Evolutionary conservation across 345 rosid species (phyloP).

Genomic region (Citrus trifoliata): DNA sequence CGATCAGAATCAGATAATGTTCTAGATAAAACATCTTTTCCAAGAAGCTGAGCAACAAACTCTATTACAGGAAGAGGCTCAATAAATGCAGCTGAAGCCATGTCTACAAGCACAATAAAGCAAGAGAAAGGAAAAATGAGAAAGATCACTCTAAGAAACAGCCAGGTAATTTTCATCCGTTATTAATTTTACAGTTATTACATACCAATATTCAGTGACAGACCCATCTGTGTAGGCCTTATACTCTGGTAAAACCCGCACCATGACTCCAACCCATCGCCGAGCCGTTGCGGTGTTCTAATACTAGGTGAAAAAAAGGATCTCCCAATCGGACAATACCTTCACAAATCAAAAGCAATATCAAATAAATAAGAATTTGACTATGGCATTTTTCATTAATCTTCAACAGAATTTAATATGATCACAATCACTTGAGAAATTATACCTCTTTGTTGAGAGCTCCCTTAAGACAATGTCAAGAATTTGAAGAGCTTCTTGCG

Average conservation of each 20-base stretch:
- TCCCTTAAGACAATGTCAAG: constrained; percentile 91
- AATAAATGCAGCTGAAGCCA: constrained; percentile 97
- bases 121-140: neutral
- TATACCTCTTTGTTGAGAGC: constrained; percentile 72
- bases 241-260: constrained; percentile 97
- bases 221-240: constrained; percentile 98
- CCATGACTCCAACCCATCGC: constrained; percentile 99
- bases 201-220: constrained; percentile 88
- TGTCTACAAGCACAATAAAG: constrained; percentile 41
- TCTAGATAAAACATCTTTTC: constrained; percentile 72
- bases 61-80: constrained; percentile 98
- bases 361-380: neutral
- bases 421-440: neutral
- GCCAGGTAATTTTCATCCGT: neutral
- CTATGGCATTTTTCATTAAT: neutral
- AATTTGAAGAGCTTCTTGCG: constrained; percentile 88
- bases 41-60: constrained; percentile 88
- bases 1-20: constrained; percentile 92
- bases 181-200: neutral
- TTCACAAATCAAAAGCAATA: constrained; percentile 16
- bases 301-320: constrained; percentile 91
- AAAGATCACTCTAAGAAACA: neutral
- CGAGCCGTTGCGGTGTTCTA: constrained; percentile 71
- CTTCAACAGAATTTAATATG: neutral
- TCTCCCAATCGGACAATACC: constrained; percentile 84